phyloP scores from a whole-genome alignment of 805 yeast species.

The Schwanniomyces pseudopolymorphus region DNA sequence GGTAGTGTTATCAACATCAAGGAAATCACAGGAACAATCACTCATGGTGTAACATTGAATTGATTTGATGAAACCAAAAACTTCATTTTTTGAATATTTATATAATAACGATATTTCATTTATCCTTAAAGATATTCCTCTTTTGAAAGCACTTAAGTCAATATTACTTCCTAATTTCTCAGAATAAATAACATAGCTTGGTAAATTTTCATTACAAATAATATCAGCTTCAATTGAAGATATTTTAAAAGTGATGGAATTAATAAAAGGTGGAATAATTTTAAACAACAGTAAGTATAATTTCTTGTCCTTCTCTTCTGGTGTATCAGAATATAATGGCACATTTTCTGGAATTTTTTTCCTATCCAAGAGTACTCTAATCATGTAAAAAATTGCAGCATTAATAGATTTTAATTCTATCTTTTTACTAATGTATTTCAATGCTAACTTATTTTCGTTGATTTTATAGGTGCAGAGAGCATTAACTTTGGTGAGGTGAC shows the following conservation, averaged over 20 bases:
- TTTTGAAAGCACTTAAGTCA: slow-evolving; percentile 34
- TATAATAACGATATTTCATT: slow-evolving; percentile 20
- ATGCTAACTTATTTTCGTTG: slow-evolving; percentile 15
- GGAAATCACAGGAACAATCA: slow-evolving; percentile 36
- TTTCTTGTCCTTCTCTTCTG: slow-evolving; percentile 4
- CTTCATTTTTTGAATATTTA: slow-evolving; percentile 18
- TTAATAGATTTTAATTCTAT: slow-evolving; percentile 34
- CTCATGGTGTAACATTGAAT: slow-evolving; percentile 37
- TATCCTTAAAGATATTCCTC: slow-evolving; percentile 36
- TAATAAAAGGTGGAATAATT: slow-evolving; percentile 27
- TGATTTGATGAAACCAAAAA: slow-evolving; percentile 17
- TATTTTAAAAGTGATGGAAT: slow-evolving; percentile 25
- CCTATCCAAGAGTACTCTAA: slow-evolving; percentile 31
- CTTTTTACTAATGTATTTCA: slow-evolving; percentile 25
- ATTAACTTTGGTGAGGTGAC: slow-evolving; percentile 26
- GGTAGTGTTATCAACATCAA: slow-evolving; percentile 31
- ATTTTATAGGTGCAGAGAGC: slow-evolving; percentile 25
- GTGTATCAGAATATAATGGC: slow-evolving; percentile 9
- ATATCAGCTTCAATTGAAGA: slow-evolving; percentile 30
- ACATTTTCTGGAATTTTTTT: not conserved
- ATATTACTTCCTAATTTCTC: slow-evolving; percentile 21
- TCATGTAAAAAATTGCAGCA: slow-evolving; percentile 34
- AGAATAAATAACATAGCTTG: slow-evolving; percentile 27
- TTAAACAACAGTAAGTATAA: slow-evolving; percentile 26
- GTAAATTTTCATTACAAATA: slow-evolving; percentile 41